A percentile compares a stretch with the other conserved stretches of the same genome.
Conservation (phyloP, 768 basidiomycete genomes). For the Suillus clintonianus region DNA sequence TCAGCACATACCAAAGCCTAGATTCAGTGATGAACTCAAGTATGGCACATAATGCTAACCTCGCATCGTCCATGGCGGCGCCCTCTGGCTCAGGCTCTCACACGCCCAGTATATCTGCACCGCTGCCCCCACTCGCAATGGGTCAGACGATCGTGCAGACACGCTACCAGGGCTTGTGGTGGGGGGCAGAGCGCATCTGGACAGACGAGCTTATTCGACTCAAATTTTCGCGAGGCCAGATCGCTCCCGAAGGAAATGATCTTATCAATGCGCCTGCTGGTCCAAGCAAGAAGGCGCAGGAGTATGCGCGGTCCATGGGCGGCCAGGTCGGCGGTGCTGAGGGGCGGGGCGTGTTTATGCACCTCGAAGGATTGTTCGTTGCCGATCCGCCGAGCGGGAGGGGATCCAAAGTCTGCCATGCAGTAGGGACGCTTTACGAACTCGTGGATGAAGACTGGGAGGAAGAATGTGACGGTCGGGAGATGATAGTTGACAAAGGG, state of each 20-base stretch:
- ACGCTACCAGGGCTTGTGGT: constrained; percentile 83
- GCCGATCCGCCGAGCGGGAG: constrained; percentile 50
- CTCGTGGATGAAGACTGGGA: constrained; percentile 77
- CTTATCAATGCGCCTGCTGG: constrained; percentile 65
- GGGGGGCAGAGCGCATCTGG: constrained; percentile 91
- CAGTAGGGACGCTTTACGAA: constrained; percentile 77
- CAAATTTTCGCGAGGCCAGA: constrained; percentile 63
- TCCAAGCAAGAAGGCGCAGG: constrained; percentile 38
- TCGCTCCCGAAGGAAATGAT: constrained; percentile 66
- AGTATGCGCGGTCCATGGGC: constrained; percentile 21
- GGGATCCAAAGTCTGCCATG: constrained; percentile 59
- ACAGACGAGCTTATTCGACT: constrained; percentile 80
- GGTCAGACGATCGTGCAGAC: constrained; percentile 46
- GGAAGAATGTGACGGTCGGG: constrained; percentile 25
- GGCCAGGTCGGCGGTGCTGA: constrained; percentile 49
- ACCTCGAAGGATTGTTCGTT: constrained; percentile 63
- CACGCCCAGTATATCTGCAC: constrained; percentile 11
- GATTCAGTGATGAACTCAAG: constrained; percentile 49
- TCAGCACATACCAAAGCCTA: constrained; percentile 31
- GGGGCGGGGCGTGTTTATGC: constrained; percentile 71
- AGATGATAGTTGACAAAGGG: constrained; percentile 16
- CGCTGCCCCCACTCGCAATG: constrained; percentile 19
- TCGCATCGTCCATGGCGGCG: constrained; percentile 9
- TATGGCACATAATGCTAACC: constrained; percentile 42
- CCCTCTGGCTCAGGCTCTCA: constrained; percentile 9